These are phyloP conservation scores for Fagopyrum esculentum DNA, from an alignment of 148 eudicot species.

Conservation along the genomic window DNA sequence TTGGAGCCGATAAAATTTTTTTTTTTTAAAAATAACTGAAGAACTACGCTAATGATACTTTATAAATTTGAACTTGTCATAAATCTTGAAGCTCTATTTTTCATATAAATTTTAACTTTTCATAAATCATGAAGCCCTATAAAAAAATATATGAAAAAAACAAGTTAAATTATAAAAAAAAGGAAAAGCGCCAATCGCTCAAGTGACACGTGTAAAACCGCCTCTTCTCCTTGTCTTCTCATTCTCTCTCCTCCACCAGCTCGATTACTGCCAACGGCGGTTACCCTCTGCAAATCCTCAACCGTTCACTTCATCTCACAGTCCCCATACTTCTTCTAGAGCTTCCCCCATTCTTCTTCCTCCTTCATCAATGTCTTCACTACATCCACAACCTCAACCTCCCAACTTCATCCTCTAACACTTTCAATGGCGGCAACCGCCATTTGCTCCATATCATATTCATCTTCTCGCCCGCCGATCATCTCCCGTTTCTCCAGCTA, in stretches of 20 bases:
- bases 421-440: constrained; percentile 3
- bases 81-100: no score
- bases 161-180: neutral
- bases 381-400: neutral
- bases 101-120: no score
- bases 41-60: no score
- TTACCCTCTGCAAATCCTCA: neutral
- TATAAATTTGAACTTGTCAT: no score
- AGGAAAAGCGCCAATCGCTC: neutral
- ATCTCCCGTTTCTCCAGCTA: constrained; percentile 1
- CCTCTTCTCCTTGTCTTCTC: neutral
- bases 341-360: neutral
- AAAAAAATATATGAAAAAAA: no score
- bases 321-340: neutral
- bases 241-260: neutral
- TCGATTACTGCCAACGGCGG: neutral
- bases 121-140: no score
- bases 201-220: constrained; percentile 3
- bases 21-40: no score
- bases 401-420: neutral
- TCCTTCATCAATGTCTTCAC: neutral
- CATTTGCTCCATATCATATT: neutral
- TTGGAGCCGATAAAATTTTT: no score
- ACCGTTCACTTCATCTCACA: neutral
- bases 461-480: neutral